These are phyloP conservation scores for Wickerhamomyces ciferrii DNA, from an alignment of 805 yeast genomes.

Conservation along the genomic window DNA sequence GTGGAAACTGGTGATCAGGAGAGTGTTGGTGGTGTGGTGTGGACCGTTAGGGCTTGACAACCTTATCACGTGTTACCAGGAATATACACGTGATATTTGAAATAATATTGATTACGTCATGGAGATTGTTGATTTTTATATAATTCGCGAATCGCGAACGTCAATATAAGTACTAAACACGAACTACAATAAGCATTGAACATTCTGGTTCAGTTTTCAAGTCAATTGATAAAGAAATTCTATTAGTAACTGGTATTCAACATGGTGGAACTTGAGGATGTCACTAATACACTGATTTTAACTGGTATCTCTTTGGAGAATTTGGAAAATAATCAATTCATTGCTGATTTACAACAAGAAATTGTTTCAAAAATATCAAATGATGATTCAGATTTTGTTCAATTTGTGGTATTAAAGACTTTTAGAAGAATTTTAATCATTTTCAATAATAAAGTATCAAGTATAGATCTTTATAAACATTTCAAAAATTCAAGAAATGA, in stretches of 20 bases:
- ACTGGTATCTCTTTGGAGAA: slow-evolving; percentile 13
- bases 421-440: slow-evolving; percentile 21
- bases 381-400: slow-evolving; percentile 17
- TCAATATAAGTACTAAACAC: no score
- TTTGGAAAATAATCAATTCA: slow-evolving; percentile 12
- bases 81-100: no score
- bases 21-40: neutral
- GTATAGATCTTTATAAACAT: slow-evolving; percentile 2
- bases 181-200: no score
- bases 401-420: slow-evolving; percentile 22
- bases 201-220: no score
- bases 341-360: slow-evolving; percentile 19
- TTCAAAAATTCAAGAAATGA: slow-evolving; percentile 1
- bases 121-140: no score
- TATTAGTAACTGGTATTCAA: neutral
- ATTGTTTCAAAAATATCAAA: slow-evolving; percentile 13
- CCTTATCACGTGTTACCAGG: neutral
- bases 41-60: neutral
- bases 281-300: slow-evolving; percentile 23
- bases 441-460: slow-evolving; percentile 12
- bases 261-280: slow-evolving; percentile 1
- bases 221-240: no score
- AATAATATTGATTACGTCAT: neutral
- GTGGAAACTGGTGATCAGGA: neutral
- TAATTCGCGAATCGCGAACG: no score